Evolutionary conservation across 495 filamentous ascomycete genomes (phyloP), one percentile per base, ranked within the genome.

Genomic region (Diplogelasinospora grovesii): DNA sequence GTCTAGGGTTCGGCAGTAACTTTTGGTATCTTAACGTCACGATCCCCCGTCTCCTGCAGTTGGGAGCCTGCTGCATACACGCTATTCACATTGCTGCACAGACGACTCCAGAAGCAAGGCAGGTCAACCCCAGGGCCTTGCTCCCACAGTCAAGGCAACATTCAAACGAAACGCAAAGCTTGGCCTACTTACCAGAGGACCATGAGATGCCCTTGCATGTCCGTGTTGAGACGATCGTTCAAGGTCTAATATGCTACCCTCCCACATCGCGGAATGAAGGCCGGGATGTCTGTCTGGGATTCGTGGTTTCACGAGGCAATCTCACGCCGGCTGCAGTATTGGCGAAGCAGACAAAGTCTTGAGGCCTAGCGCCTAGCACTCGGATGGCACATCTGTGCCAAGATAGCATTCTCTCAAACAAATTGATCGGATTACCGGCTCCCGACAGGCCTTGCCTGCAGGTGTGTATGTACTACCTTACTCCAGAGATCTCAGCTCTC

Each of bases 321-420:
- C 38, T 41, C 38, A 41, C 26, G 38, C 38, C 38, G 38, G 38
- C 13, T 18, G 30, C 14, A 18, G n/a, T 33, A 6, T 16, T 33
- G 30, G 30, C 21, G 30, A 33, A 5, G 30, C 30, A 14, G 15
- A 14, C 8, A 13, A 2, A 31, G 28, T 31, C 28, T 31, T 11
- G 16, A 31, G 28, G 7, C 5, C n/a, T 1, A 8, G n/a, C 8
- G 24, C 24, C 8, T 8, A n/a, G 8, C 15, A 18, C 30, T 18
- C 30, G 30, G 30, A 33, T 33, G 5, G 30, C n/a, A 33, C 21
- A 8, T 33, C 30, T 18, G 30, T 18, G 14, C n/a, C 14, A 14
- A 14, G 15, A 33, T 33, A 18, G n/a, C 30, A 33, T 16, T 16
- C 30, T 33, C 8, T 14, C 15, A 14, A 15, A 13, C 14, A 7